These are phyloP conservation scores for Penicillium sp. DNA, from an alignment of 2,329 filamentous ascomycete species.

Conservation along the genomic window DNA sequence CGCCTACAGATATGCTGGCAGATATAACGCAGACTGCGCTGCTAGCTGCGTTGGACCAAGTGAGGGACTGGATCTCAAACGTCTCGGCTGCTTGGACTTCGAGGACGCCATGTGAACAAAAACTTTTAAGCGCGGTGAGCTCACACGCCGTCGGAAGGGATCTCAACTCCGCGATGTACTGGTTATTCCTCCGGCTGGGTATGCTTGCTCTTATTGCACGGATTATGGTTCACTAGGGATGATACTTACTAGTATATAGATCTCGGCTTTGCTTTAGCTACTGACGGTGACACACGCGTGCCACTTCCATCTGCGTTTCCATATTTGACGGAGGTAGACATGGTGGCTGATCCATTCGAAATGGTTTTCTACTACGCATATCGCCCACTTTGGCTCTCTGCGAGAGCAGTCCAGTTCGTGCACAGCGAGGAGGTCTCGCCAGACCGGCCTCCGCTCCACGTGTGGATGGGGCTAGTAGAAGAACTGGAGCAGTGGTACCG, in stretches of 20 bases:
- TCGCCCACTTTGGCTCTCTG: conserved; percentile 29
- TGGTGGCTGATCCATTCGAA: conserved; percentile 16
- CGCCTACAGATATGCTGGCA: neutral
- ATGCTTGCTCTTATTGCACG: conserved; percentile 2
- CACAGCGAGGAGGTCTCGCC: conserved; percentile 17
- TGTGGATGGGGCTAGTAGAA: conserved; percentile 28
- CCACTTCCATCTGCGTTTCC: conserved; percentile 19
- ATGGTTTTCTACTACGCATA: conserved; percentile 24
- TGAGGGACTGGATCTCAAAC: conserved; percentile 17
- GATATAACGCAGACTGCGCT: conserved; percentile 17
- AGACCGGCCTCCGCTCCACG: conserved; percentile 8
- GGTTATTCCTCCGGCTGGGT: conserved; percentile 32
- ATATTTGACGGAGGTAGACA: conserved; percentile 9
- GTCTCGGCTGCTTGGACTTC: conserved; percentile 16
- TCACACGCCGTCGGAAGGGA: conserved; percentile 15
- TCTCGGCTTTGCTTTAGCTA: conserved; percentile 26
- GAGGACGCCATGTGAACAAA: conserved; percentile 1
- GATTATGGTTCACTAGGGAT: neutral
- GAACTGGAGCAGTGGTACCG: conserved; percentile 31
- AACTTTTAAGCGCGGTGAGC: conserved; percentile 13
- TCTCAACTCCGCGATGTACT: conserved; percentile 30
- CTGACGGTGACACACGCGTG: conserved; percentile 17
- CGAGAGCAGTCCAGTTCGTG: conserved; percentile 21
- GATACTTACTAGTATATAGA: conserved; percentile 15
- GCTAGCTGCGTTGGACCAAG: conserved; percentile 13